These are phyloP conservation scores for Sergeia podlipaevii DNA, from an alignment of 208 protist genomes.

Conservation along the genomic window DNA sequence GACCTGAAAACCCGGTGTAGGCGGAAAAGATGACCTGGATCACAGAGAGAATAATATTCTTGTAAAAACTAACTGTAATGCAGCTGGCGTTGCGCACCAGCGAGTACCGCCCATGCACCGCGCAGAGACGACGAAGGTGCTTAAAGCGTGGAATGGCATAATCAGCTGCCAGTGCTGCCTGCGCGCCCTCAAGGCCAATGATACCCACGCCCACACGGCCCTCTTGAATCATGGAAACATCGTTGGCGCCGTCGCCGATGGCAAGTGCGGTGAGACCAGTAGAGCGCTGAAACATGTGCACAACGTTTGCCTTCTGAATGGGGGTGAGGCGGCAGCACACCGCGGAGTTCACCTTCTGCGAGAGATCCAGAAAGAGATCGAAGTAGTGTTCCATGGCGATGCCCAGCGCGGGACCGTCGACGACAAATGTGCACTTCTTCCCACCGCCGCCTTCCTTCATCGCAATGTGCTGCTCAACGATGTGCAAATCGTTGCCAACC, in stretches of 20 bases:
- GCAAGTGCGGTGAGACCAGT: slow-evolving; percentile 90
- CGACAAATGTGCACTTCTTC: slow-evolving; percentile 68
- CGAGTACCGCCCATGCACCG: slow-evolving; percentile 94
- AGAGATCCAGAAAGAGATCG: slow-evolving; percentile 66
- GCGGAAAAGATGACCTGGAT: slow-evolving; percentile 90
- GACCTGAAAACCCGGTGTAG: slow-evolving; percentile 88
- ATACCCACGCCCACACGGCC: slow-evolving; percentile 96
- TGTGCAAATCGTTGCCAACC: slow-evolving; percentile 52
- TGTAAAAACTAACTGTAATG: slow-evolving; percentile 97
- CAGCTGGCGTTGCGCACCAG: slow-evolving; percentile 92
- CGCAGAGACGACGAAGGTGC: slow-evolving; percentile 89
- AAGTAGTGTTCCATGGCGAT: slow-evolving; percentile 76
- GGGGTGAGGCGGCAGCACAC: slow-evolving; percentile 90
- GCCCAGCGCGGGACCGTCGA: slow-evolving; percentile 73
- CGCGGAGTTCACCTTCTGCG: slow-evolving; percentile 76
- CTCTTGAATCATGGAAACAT: slow-evolving; percentile 97
- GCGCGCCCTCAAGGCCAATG: slow-evolving; percentile 94
- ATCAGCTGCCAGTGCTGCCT: slow-evolving; percentile 93
- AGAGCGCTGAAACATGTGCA: slow-evolving; percentile 87
- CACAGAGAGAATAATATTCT: slow-evolving; percentile 93
- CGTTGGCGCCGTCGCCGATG: slow-evolving; percentile 98
- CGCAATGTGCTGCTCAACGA: slow-evolving; percentile 55
- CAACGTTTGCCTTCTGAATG: slow-evolving; percentile 88
- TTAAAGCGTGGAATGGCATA: slow-evolving; percentile 95
- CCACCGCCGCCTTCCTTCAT: slow-evolving; percentile 33